phyloP scores from a whole-genome alignment of 805 yeast genomes.

The Wickerhamiella parazyma region DNA sequence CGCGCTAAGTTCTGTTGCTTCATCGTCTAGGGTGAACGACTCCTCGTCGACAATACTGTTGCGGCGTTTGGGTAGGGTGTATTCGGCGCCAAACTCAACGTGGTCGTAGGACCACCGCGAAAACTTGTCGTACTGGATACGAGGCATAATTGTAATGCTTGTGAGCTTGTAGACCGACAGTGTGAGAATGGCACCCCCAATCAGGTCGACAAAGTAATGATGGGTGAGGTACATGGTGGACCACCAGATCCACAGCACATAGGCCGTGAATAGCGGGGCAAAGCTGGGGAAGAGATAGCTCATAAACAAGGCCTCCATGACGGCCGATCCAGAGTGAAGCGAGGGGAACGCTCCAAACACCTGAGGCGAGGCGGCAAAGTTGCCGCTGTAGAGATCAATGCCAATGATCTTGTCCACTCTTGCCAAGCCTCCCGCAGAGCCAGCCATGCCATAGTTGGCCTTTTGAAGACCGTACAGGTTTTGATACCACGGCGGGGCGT shows the following conservation, averaged over 20 bases:
- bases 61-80: slow-evolving; percentile 8
- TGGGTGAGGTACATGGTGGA: slow-evolving; percentile 95
- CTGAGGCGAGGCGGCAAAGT: slow-evolving; percentile 75
- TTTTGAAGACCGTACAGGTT: slow-evolving; percentile 71
- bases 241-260: slow-evolving; percentile 97
- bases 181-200: slow-evolving; percentile 85
- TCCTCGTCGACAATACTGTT: slow-evolving; percentile 4
- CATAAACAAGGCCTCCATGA: slow-evolving; percentile 82
- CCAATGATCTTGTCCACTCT: slow-evolving; percentile 74
- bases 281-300: slow-evolving; percentile 66
- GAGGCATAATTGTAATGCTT: slow-evolving; percentile 52
- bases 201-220: slow-evolving; percentile 86
- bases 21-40: not conserved
- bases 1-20: not conserved
- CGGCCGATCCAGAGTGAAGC: slow-evolving; percentile 86
- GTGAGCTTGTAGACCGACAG: slow-evolving; percentile 55
- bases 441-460: slow-evolving; percentile 81
- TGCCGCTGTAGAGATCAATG: slow-evolving; percentile 66
- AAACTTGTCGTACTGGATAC: slow-evolving; percentile 26
- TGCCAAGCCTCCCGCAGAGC: slow-evolving; percentile 91
- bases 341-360: slow-evolving; percentile 85
- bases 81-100: slow-evolving; percentile 23
- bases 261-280: slow-evolving; percentile 51
- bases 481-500: slow-evolving; percentile 97
- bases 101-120: slow-evolving; percentile 32